phyloP scores from a whole-genome alignment of 2,329 filamentous ascomycete species.

The Fusarium praegraminearum region DNA sequence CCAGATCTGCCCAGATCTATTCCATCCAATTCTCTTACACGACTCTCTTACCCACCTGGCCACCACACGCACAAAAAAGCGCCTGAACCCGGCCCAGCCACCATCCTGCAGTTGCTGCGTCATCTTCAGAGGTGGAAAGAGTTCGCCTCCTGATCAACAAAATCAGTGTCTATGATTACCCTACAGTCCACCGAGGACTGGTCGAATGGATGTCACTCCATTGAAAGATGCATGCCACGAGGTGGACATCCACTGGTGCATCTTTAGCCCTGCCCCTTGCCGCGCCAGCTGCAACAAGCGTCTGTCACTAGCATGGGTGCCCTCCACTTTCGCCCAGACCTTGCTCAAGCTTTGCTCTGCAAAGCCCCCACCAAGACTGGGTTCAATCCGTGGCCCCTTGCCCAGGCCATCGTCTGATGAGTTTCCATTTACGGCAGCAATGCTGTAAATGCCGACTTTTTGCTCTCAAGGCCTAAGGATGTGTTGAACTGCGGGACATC shows the following conservation, averaged over 20 bases:
- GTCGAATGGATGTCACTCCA: constrained; percentile 12
- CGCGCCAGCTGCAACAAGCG: constrained; percentile 40
- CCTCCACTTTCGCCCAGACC: constrained; percentile 43
- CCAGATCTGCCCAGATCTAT: constrained; percentile 20
- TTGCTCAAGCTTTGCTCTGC: constrained; percentile 23
- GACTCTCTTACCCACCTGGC: constrained; percentile 26
- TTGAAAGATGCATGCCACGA: constrained; percentile 39
- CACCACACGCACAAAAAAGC: constrained; percentile 2
- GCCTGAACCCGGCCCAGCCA: not conserved
- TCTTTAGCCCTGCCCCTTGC: constrained; percentile 45
- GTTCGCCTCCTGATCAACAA: constrained; percentile 23
- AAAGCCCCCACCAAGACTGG: constrained; percentile 28
- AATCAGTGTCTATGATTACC: constrained; percentile 32
- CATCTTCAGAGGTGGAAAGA: constrained; percentile 10
- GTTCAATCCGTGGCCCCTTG: constrained; percentile 25
- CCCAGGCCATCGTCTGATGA: constrained; percentile 35
- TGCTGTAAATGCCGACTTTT: constrained; percentile 21
- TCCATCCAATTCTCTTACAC: constrained; percentile 29
- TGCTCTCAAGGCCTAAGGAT: not conserved
- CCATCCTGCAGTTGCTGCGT: constrained; percentile 19
- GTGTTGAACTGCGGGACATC: not conserved
- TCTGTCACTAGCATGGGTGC: constrained; percentile 29
- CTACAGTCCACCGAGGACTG: constrained; percentile 22
- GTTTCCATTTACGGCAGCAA: constrained; percentile 7
- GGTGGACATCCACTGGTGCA: constrained; percentile 44